Evolutionary conservation across 192 early-diverging fungal genomes (phyloP).

Genomic region (Jimgerdemannia flammicorona): DNA sequence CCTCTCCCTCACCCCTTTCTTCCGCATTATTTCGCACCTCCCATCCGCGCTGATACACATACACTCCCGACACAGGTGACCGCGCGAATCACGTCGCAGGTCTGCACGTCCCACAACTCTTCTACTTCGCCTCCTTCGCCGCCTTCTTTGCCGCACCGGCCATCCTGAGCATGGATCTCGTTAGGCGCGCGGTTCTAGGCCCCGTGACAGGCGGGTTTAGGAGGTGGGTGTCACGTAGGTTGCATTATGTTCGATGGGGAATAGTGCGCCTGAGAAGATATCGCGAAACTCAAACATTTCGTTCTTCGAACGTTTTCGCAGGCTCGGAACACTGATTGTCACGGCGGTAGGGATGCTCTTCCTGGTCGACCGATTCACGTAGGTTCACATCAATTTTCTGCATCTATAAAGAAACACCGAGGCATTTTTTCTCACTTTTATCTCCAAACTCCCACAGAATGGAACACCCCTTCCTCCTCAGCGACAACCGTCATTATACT

Average conservation of each 20-base stretch:
- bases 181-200: conserved; percentile 21
- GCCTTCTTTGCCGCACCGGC: conserved; percentile 43
- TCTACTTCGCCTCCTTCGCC: conserved; percentile 77
- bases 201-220: not conserved
- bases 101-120: conserved; percentile 78
- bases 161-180: conserved; percentile 31
- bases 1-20: not conserved
- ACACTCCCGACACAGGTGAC: conserved; percentile 58
- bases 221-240: not conserved
- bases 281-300: conserved; percentile 1
- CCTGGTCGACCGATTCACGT: conserved; percentile 51
- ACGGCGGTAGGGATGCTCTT: conserved; percentile 24
- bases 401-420: not conserved
- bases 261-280: not conserved
- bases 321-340: not conserved
- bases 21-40: not conserved
- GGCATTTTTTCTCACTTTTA: not conserved
- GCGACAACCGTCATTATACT: conserved; percentile 94
- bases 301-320: too few relatives aligned
- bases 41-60: not conserved
- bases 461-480: conserved; percentile 91
- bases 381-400: conserved; percentile 14
- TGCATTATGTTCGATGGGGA: conserved; percentile 7
- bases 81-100: conserved; percentile 75
- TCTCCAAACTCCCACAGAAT: conserved; percentile 35